phyloP scores from a whole-genome alignment of 2,329 filamentous ascomycete genomes.

The Colletotrichum cuscutae region DNA sequence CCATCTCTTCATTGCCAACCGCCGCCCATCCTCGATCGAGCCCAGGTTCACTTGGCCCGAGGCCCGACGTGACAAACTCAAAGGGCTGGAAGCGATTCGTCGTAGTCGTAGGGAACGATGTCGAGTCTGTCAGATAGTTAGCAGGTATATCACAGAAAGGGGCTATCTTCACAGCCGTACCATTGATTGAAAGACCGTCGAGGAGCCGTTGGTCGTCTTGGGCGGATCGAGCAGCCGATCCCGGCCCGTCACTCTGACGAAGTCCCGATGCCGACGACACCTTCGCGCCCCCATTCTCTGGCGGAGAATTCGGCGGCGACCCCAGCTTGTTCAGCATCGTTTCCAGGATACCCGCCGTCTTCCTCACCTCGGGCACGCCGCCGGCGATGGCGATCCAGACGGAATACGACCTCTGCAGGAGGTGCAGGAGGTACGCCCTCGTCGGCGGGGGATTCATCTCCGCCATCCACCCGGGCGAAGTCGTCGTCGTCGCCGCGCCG shows the following conservation, averaged over 20 bases:
- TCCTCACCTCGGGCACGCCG: slow-evolving; percentile 52
- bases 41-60: slow-evolving; percentile 37
- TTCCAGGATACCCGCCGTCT: slow-evolving; percentile 57
- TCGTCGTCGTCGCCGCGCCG: slow-evolving; percentile 39
- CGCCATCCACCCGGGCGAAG: slow-evolving; percentile 46
- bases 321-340: slow-evolving; percentile 57
- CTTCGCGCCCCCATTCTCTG: slow-evolving; percentile 11
- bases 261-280: slow-evolving; percentile 32
- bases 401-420: slow-evolving; percentile 53
- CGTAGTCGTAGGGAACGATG: not conserved
- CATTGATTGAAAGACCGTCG: slow-evolving; percentile 34
- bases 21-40: slow-evolving; percentile 51
- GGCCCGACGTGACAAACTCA: slow-evolving; percentile 29
- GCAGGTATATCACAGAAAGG: not conserved
- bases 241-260: slow-evolving; percentile 19
- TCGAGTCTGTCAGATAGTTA: slow-evolving; percentile 8
- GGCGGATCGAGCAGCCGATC: slow-evolving; percentile 36
- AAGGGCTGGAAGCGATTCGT: slow-evolving; percentile 22
- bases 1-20: slow-evolving; percentile 44
- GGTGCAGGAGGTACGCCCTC: slow-evolving; percentile 50
- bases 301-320: slow-evolving; percentile 39
- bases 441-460: slow-evolving; percentile 44
- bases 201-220: slow-evolving; percentile 36
- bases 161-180: not conserved
- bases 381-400: slow-evolving; percentile 56